Evolutionary conservation across 2,329 filamentous ascomycete genomes (phyloP), one percentile per base, ranked within the genome.

Genomic region (Sclerotinia trifoliorum): DNA sequence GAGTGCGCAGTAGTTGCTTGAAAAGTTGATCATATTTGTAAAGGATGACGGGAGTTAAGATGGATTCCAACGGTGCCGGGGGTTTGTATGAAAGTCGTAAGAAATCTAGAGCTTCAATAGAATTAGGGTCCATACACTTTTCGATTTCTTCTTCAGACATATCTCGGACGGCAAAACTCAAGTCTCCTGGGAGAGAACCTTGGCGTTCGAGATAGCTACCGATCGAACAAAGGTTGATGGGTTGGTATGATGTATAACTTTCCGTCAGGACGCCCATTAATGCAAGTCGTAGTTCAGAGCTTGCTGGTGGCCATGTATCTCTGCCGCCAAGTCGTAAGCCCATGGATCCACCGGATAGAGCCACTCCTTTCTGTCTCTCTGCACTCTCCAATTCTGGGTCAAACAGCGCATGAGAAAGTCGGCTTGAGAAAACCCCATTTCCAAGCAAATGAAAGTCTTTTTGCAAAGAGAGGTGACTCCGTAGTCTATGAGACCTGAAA

Each of bases 91-190:
- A 90, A 10, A 99, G 81, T 1, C 92, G 88, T 21, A 99, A 82
- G 75, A 99, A 98, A 78, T 98, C 95, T n/a, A 98, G 83, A 0
- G 95, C 95, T 76, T 94, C 89, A 24, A 98, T 84, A 0, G 90
- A 90, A 76, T 92, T 86, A 0, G 93, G 89, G 74, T 98, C 87
- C 83, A 96, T 89, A 78, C 93, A 94, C 70, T 85, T 88, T 65
- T 93, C 87, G 60, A 97, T 91, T 73, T 97, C 93, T 58, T 90
- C 88, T 10, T 88, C 83, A 0, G 88, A 85, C 70, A 98, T 83
- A 73, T 94, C 90, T 49, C 95, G 90, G 32, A 99, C 90, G 0
- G 92, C 88, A 77, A 99, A 98, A 78, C 88, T 92, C 42, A 94
- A 79, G 32, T 89, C 87, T 0, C 90, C 90, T 0, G 90, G 90